A percentile compares a stretch with the other conserved stretches of the same genome.
Conservation (phyloP, 1,284 basidiomycete genomes). For the Trichosporon sp. region DNA sequence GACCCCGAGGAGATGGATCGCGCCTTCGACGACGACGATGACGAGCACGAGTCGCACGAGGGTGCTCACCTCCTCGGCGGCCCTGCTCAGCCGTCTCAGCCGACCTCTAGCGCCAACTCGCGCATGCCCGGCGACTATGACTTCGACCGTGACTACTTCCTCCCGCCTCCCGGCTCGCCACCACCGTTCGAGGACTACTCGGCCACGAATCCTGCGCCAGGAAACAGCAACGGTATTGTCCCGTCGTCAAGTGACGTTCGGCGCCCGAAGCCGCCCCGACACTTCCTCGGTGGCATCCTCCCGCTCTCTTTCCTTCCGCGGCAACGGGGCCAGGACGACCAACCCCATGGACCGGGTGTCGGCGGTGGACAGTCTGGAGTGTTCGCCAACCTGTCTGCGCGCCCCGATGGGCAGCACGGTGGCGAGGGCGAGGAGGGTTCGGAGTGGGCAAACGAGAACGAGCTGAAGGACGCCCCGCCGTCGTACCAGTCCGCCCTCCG, state of each 20-base stretch:
- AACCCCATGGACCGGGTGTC: conserved; percentile 33
- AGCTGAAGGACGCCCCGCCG: conserved; percentile 81
- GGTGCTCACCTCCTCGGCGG: conserved; percentile 24
- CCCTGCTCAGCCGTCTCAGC: background rate
- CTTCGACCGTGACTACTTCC: conserved; percentile 73
- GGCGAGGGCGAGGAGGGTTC: conserved; percentile 64
- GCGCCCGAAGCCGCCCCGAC: conserved; percentile 63
- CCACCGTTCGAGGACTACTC: conserved; percentile 67
- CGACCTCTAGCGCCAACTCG: conserved; percentile 17
- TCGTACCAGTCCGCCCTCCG: conserved; percentile 86
- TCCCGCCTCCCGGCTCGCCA: conserved; percentile 75
- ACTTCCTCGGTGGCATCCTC: conserved; percentile 68
- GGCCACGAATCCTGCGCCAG: conserved; percentile 66
- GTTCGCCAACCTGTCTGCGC: conserved; percentile 92
- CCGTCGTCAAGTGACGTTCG: conserved; percentile 58
- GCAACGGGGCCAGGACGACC: conserved; percentile 39
- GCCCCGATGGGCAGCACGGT: conserved; percentile 66
- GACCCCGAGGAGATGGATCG: conserved; percentile 56
- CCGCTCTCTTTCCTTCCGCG: conserved; percentile 72
- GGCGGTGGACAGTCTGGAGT: conserved; percentile 89
- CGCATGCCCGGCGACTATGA: conserved; percentile 65
- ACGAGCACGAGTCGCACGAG: conserved; percentile 41
- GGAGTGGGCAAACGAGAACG: conserved; percentile 73
- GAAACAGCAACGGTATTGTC: conserved; percentile 77
- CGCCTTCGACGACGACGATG: conserved; percentile 51